Evolutionary conservation across 169 alveolate species (phyloP).

Genomic region (Cryptosporidium andersoni): DNA sequence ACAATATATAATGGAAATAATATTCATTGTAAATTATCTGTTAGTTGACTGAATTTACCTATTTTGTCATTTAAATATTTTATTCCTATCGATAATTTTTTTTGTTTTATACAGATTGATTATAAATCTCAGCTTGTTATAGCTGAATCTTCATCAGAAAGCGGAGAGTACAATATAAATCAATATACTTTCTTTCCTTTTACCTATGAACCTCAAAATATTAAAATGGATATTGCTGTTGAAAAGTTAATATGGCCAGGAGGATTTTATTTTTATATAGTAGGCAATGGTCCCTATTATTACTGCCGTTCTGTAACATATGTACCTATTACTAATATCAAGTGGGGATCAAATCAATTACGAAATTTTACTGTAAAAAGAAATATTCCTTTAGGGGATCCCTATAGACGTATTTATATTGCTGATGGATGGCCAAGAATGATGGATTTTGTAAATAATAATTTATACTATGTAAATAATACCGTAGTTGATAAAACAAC

Average conservation of each 20-base stretch:
- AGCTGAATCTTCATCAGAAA: slow-evolving; percentile 20
- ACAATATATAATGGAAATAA: slow-evolving; percentile 53
- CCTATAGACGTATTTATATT: slow-evolving; percentile 37
- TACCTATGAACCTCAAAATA: slow-evolving; percentile 19
- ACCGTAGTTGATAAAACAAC: slow-evolving; percentile 54
- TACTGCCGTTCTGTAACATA: slow-evolving; percentile 24
- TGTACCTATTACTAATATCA: slow-evolving; percentile 8
- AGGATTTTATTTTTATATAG: slow-evolving; percentile 58
- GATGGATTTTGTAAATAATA: slow-evolving; percentile 22
- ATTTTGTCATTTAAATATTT: too few relatives aligned
- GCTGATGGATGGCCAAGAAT: slow-evolving; percentile 28
- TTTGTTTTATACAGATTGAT: slow-evolving; percentile 2
- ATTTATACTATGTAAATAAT: slow-evolving; percentile 55
- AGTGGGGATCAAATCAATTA: slow-evolving; percentile 10
- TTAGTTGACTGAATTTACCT: too few relatives aligned
- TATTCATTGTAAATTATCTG: slow-evolving; percentile 20
- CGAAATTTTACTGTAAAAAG: slow-evolving; percentile 17
- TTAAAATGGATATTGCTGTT: slow-evolving; percentile 37
- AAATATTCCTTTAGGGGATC: slow-evolving; percentile 66
- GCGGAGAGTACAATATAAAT: slow-evolving; percentile 9
- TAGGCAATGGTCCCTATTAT: slow-evolving; percentile 61
- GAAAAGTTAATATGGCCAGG: slow-evolving; percentile 69
- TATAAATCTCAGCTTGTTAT: slow-evolving; percentile 29
- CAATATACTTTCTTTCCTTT: slow-evolving; percentile 55
- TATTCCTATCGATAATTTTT: too few relatives aligned